Percentiles rank a stretch among this genome's conserved stretches.
Evolutionary conservation across 768 basidiomycete genomes (phyloP).

Genomic region (Lyophyllum decastes): DNA sequence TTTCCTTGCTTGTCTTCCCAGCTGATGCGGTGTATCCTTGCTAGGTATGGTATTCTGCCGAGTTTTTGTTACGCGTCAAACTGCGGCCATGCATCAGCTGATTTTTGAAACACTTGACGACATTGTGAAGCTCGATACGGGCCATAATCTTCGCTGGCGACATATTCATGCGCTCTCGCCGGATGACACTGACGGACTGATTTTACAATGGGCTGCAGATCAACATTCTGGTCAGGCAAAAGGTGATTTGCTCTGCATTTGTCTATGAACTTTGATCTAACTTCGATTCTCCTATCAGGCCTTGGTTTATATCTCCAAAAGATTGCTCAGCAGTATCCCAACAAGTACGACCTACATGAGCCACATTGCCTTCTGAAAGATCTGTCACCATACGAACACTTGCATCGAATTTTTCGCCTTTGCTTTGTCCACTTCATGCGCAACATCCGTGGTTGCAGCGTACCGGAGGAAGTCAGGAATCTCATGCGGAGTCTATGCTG

Average conservation of each 20-base stretch:
- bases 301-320: not conserved
- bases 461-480: not conserved
- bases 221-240: constrained; percentile 25
- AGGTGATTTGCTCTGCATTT: constrained; percentile 9
- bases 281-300: constrained; percentile 3
- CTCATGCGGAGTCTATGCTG: not conserved
- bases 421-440: not conserved
- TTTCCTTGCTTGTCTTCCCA: not conserved
- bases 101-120: constrained; percentile 17
- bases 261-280: not conserved
- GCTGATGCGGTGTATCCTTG: not conserved
- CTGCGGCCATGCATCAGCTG: constrained; percentile 19
- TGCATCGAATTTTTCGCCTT: not conserved
- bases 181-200: constrained; percentile 16
- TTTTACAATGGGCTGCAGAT: constrained; percentile 22
- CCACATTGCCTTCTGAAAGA: constrained; percentile 4
- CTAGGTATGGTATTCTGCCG: not conserved
- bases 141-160: constrained; percentile 17
- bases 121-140: constrained; percentile 23
- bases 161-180: constrained; percentile 19
- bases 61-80: constrained; percentile 10
- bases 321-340: not conserved
- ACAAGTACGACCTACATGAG: not conserved
- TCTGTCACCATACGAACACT: constrained; percentile 7
- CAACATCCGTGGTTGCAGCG: not conserved